Evolutionary conservation across 2,329 filamentous ascomycete genomes (phyloP).

Genomic region (Zymoseptoria tritici): DNA sequence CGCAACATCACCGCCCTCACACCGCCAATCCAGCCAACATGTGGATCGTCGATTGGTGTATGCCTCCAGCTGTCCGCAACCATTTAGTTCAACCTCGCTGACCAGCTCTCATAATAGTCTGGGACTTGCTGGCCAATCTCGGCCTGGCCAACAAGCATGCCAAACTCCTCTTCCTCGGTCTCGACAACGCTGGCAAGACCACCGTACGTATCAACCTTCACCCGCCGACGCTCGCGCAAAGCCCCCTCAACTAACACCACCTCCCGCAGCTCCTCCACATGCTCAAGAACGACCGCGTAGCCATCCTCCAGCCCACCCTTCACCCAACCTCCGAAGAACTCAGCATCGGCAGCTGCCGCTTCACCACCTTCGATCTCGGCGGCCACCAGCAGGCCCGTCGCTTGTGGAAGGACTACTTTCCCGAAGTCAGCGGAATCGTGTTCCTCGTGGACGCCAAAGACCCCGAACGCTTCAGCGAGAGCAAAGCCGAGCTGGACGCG

Average conservation of each 20-base stretch:
- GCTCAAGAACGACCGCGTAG: conserved; percentile 94
- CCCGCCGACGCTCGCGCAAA: background rate
- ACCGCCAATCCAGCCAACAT: conserved; percentile 40
- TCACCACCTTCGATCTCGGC: conserved; percentile 89
- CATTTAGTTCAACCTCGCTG: background rate
- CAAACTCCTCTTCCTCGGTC: conserved; percentile 86
- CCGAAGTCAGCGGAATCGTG: conserved; percentile 90
- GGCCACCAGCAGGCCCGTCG: conserved; percentile 92
- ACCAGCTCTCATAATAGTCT: conserved; percentile 50
- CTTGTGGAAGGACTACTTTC: conserved; percentile 96
- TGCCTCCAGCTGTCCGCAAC: conserved; percentile 22
- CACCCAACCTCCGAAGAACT: conserved; percentile 92
- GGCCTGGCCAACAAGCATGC: conserved; percentile 92
- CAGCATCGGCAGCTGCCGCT: conserved; percentile 69
- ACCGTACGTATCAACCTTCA: conserved; percentile 40
- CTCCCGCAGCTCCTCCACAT: conserved; percentile 64
- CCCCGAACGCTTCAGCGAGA: conserved; percentile 85
- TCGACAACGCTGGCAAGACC: conserved; percentile 93
- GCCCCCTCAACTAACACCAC: conserved; percentile 5
- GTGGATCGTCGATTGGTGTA: conserved; percentile 98
- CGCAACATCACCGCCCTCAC: background rate
- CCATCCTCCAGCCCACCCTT: conserved; percentile 80
- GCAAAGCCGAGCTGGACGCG: conserved; percentile 90
- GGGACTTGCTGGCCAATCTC: conserved; percentile 79
- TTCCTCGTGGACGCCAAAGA: conserved; percentile 98